Evolutionary conservation across 2,329 filamentous ascomycete species (phyloP).

Genomic region (Aspergillus fumigatus): DNA sequence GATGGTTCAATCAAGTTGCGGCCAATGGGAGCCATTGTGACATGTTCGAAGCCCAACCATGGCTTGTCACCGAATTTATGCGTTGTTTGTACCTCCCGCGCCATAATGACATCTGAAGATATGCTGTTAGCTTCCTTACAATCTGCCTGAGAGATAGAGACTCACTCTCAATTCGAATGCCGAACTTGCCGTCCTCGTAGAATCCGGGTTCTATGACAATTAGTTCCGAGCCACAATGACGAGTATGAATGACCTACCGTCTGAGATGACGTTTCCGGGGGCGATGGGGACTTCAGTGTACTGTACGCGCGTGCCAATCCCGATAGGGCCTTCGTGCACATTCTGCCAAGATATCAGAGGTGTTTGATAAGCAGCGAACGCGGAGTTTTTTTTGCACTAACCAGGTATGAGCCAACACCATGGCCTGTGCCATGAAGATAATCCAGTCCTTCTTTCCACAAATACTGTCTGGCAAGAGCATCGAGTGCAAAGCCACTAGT

Average conservation of each 20-base stretch:
- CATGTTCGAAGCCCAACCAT: constrained; percentile 91
- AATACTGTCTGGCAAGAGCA: constrained; percentile 77
- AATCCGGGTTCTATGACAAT: constrained; percentile 70
- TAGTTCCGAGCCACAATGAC: constrained; percentile 2
- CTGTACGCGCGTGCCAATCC: constrained; percentile 86
- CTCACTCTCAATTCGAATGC: constrained; percentile 85
- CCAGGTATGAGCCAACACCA: constrained; percentile 84
- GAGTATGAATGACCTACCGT: constrained; percentile 42
- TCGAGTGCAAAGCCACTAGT: constrained; percentile 93
- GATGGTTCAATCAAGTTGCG: constrained; percentile 74
- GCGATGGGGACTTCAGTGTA: constrained; percentile 86
- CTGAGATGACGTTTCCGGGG: constrained; percentile 91
- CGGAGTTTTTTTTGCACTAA: constrained; percentile 16
- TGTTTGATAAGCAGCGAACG: not conserved
- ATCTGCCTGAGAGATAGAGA: not conserved
- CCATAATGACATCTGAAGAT: constrained; percentile 70
- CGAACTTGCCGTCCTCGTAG: constrained; percentile 93
- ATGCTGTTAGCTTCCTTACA: constrained; percentile 1
- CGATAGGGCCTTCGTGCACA: constrained; percentile 95
- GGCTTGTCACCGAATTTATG: constrained; percentile 90
- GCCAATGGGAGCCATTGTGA: constrained; percentile 96
- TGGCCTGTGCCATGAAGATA: constrained; percentile 96
- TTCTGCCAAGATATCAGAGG: constrained; percentile 49
- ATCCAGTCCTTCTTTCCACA: constrained; percentile 91
- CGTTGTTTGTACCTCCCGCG: constrained; percentile 79